Evolutionary conservation across 148 eudicot genomes (phyloP).

Genomic region (Arbutus unedo): DNA sequence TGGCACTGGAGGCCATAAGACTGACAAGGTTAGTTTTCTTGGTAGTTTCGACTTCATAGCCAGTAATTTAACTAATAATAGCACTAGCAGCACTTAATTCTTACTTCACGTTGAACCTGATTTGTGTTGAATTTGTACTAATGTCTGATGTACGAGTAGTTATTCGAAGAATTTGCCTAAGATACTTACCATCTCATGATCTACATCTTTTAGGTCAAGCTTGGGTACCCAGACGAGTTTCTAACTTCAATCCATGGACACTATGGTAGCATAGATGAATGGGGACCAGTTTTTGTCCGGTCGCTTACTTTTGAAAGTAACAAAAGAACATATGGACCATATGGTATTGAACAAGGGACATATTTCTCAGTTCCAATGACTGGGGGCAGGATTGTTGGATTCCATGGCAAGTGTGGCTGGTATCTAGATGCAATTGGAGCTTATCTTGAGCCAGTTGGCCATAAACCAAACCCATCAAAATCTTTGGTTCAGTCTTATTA

Average conservation of each 20-base stretch:
- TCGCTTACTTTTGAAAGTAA: conserved; percentile 66
- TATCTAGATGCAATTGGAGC: conserved; percentile 67
- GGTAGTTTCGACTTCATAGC: background rate
- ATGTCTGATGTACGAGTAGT: background rate
- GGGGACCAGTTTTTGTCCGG: conserved; percentile 50
- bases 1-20: conserved; percentile 60
- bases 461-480: conserved; percentile 19
- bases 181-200: background rate
- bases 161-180: background rate
- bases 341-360: conserved; percentile 61
- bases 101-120: background rate
- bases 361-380: conserved; percentile 42
- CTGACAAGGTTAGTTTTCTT: conserved; percentile 48
- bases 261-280: conserved; percentile 45
- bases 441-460: conserved; percentile 60
- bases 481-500: conserved; percentile 31
- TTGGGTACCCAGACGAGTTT: conserved; percentile 63
- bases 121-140: background rate
- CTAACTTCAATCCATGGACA: conserved; percentile 58
- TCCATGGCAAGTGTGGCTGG: conserved; percentile 66
- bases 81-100: background rate
- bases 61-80: background rate
- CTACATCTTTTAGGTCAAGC: conserved; percentile 49
- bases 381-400: conserved; percentile 57
- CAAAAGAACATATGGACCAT: conserved; percentile 57